These are phyloP conservation scores for Collybiopsis luxurians DNA, from an alignment of 768 basidiomycete genomes.

Conservation along the genomic window DNA sequence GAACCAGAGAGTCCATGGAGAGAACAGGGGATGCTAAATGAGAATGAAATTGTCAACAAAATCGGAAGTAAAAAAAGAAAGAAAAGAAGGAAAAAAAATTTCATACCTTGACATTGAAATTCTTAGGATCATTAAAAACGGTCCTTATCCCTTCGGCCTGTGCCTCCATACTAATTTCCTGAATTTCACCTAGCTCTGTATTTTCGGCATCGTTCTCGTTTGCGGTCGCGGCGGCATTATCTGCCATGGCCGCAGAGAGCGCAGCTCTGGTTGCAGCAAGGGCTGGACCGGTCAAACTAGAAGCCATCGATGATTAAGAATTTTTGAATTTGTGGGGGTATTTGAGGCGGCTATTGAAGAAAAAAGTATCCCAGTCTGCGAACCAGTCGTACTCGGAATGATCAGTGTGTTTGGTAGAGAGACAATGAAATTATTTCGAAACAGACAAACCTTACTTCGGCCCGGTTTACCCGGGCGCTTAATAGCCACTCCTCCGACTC, in stretches of 20 bases:
- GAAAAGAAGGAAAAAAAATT: constrained; percentile 3
- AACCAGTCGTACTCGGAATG: too few species aligned
- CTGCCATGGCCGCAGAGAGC: constrained; percentile 68
- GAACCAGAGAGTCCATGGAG: constrained; percentile 97
- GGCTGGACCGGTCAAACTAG: constrained; percentile 58
- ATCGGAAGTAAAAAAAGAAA: constrained; percentile 4
- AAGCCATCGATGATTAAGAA: constrained; percentile 38
- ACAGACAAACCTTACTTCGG: too few species aligned
- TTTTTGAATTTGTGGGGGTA: too few species aligned
- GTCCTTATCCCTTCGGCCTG: constrained; percentile 85
- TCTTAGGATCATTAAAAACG: constrained; percentile 88
- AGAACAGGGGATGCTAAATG: constrained; percentile 85
- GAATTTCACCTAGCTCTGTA: constrained; percentile 79
- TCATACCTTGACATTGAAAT: constrained; percentile 93
- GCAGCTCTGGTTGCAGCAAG: constrained; percentile 81
- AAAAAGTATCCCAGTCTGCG: too few species aligned
- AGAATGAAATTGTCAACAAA: not conserved
- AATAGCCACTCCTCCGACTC: too few species aligned
- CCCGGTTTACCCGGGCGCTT: too few species aligned
- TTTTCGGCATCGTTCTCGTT: constrained; percentile 33
- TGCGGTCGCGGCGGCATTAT: constrained; percentile 35
- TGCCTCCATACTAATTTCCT: constrained; percentile 82
- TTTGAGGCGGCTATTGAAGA: too few species aligned
- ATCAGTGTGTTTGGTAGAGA: too few species aligned
- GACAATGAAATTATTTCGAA: too few species aligned